A percentile compares a stretch with the other conserved stretches of the same genome.
Conservation (phyloP, 164 flowering plant species). For the Aristolochia fimbriata region DNA sequence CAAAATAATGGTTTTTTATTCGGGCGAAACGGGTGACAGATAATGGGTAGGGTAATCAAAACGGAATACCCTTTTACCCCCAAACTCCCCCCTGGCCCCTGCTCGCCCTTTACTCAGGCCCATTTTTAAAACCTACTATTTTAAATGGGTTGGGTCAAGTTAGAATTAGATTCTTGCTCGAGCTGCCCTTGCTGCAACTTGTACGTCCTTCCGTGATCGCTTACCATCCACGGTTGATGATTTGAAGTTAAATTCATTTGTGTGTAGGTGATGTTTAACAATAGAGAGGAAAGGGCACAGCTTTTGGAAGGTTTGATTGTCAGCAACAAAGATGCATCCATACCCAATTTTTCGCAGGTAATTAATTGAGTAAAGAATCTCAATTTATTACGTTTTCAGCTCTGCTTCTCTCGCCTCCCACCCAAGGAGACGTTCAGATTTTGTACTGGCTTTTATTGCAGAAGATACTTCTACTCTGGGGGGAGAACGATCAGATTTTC, state of each 20-base stretch:
- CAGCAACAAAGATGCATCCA: slow-evolving; percentile 48
- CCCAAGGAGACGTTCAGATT: too few relatives aligned
- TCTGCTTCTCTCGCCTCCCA: neutral
- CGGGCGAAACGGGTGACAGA: too few relatives aligned
- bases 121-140: too few relatives aligned
- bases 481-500: slow-evolving; percentile 79
- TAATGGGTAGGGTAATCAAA: too few relatives aligned
- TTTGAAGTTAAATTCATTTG: neutral
- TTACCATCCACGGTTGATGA: neutral
- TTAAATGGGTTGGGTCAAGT: too few relatives aligned
- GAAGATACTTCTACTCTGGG: slow-evolving; percentile 89
- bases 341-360: slow-evolving; percentile 66
- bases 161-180: too few relatives aligned
- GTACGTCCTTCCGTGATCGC: neutral
- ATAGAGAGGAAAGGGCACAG: slow-evolving; percentile 79
- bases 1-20: too few relatives aligned
- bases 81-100: too few relatives aligned
- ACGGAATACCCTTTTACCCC: too few relatives aligned
- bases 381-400: neutral
- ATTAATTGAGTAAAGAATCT: neutral
- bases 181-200: neutral
- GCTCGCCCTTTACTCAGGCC: too few relatives aligned
- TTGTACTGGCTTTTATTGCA: slow-evolving; percentile 15
- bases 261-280: slow-evolving; percentile 76
- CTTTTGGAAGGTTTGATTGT: slow-evolving; percentile 59